Evolutionary conservation across 495 filamentous ascomycete genomes (phyloP).

Genomic region (Parathielavia hyrcaniae): DNA sequence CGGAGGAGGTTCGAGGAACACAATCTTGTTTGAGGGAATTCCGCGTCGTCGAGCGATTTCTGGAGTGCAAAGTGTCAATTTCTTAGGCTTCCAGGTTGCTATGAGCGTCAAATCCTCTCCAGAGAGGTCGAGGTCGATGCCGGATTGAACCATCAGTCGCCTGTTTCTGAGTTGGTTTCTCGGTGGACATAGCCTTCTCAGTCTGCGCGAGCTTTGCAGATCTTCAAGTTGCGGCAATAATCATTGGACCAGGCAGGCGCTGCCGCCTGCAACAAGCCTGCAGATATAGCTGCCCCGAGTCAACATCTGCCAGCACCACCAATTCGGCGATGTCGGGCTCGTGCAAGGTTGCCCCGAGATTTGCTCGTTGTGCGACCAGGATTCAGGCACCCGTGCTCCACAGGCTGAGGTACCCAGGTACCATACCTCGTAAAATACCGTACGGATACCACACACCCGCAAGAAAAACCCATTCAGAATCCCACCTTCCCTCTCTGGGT

Average conservation of each 20-base stretch:
- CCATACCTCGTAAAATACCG: too few species aligned
- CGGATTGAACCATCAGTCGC: not conserved
- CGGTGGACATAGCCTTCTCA: not conserved
- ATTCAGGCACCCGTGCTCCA: too few species aligned
- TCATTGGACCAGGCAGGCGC: not conserved
- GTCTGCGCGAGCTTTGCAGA: not conserved
- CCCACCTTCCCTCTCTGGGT: not conserved
- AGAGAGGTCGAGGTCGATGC: not conserved
- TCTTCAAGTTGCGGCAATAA: conserved; percentile 1
- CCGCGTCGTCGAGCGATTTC: not conserved
- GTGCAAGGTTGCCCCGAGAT: not conserved
- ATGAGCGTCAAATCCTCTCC: not conserved
- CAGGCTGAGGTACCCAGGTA: too few species aligned
- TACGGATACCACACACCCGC: too few species aligned
- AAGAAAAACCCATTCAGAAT: not conserved
- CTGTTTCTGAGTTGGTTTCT: not conserved
- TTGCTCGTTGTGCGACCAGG: not conserved
- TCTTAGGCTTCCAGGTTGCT: not conserved
- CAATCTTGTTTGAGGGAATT: conserved; percentile 8
- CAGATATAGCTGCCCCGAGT: not conserved
- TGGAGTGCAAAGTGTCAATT: not conserved
- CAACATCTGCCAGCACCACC: too few species aligned
- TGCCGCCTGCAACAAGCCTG: conserved; percentile 8
- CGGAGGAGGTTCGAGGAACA: conserved; percentile 16
- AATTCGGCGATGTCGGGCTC: too few species aligned